Base-by-base conservation (phyloP, 768 basidiomycete genomes). In the Pulveroboletus ravenelii region DNA sequence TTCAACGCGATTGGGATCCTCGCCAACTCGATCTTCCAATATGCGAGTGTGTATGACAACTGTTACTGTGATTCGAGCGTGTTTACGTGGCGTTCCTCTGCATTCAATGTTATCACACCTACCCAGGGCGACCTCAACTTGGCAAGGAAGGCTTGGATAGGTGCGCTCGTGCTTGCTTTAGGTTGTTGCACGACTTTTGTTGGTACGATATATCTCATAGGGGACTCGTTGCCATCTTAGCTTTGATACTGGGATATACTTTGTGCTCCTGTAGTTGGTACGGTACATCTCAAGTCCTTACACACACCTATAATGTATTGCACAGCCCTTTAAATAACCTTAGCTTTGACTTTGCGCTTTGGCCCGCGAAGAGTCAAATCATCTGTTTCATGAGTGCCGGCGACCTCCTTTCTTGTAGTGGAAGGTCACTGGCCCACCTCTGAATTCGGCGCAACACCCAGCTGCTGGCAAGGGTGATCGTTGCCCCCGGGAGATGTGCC, bases 81-180 rank as follows among this genome's bases (percentile, higher is more conserved):
- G 4, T 46, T 49, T 2, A 41, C 32, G 0, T 53, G 62, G 55
- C 60, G 64, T 12, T 3, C 34, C 1, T 32, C 27, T 0, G 70
- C 71, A 3, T 75, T 64, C 43, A 41, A 62, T 12, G 62, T 75
- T 14, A 63, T 75, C 2, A 3, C 15, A 2, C 18, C 46, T 1
- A 3, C 1, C 3, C 0, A 6, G 1, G 47, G 41, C 5, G 72
- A 72, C 37, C 20, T 71, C 8, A 23, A 35, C 7, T 30, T 48
- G 38, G 68, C 69, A 58, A 62, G 50, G 34, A 29, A 10, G 0
- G 69, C 69, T 12, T 75, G 75, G 74, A 63, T 68, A 40, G 71
- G 72, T 0, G 74, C 66, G 1, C 62, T 72, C 0, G 55, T 49
- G 9, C 57, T 76, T 3, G 64, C 67, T 3, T 51, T 61, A 31